A percentile compares a stretch with the other conserved stretches of the same genome.
These are phyloP conservation scores for Lotmaria passim DNA, from an alignment of 208 protist genomes.

Conservation along the genomic window DNA sequence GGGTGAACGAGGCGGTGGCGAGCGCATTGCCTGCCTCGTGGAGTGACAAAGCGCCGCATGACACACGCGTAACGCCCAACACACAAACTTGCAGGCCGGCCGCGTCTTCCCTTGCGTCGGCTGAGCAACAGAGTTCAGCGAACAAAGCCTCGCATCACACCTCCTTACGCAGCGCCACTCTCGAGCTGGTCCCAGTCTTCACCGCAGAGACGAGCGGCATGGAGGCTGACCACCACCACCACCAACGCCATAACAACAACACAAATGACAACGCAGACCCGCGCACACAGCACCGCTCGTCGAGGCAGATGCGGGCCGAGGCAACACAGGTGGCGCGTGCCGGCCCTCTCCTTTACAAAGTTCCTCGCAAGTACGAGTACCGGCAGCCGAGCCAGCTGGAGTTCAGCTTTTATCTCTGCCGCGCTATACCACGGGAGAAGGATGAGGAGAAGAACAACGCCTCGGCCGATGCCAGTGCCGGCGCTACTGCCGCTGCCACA, in stretches of 20 bases:
- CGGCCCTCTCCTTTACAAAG: constrained; percentile 36
- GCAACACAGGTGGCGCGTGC: constrained; percentile 30
- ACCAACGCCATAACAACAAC: neutral
- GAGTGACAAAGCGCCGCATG: neutral
- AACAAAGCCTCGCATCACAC: neutral
- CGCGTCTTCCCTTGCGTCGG: neutral
- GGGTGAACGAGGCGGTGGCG: neutral
- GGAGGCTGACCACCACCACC: too few species aligned
- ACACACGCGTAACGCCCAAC: neutral
- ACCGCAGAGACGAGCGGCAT: neutral
- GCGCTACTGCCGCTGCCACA: neutral
- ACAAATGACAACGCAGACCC: neutral
- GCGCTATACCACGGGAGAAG: neutral
- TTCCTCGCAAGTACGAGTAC: constrained; percentile 17
- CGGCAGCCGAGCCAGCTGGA: constrained; percentile 16
- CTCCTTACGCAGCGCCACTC: neutral
- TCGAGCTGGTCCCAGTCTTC: constrained; percentile 26
- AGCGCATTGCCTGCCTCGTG: neutral
- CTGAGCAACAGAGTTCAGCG: neutral
- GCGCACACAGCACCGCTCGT: neutral
- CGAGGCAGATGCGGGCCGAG: neutral
- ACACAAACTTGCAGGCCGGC: neutral
- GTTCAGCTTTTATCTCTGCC: constrained; percentile 41
- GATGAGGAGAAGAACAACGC: neutral
- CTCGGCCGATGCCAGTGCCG: neutral